A percentile compares a stretch with the other conserved stretches of the same genome.
Evolutionary conservation across 371 early-diverging fungal genomes (phyloP).

Genomic region (Racocetra persica): DNA sequence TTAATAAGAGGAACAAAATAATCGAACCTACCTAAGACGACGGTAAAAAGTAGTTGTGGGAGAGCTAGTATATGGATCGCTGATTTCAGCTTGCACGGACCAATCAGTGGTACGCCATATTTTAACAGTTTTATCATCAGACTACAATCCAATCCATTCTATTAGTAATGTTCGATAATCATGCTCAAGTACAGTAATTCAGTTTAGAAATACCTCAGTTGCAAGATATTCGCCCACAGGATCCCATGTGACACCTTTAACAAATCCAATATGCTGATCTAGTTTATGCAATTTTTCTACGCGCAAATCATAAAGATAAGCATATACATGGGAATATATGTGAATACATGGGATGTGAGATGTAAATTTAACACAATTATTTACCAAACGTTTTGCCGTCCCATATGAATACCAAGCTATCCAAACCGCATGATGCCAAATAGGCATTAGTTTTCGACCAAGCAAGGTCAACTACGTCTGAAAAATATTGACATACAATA

Average conservation of each 20-base stretch:
- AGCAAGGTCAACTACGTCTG: slow-evolving; percentile 91
- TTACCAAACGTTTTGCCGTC: slow-evolving; percentile 81
- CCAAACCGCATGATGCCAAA: slow-evolving; percentile 92
- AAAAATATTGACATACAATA: background rate
- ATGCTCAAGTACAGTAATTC: background rate
- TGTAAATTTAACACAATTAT: background rate
- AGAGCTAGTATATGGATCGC: slow-evolving; percentile 78
- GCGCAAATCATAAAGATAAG: background rate
- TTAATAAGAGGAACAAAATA: too few relatives aligned
- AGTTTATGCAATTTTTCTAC: slow-evolving; percentile 69
- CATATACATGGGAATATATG: background rate
- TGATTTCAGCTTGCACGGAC: slow-evolving; percentile 76
- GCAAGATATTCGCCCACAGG: slow-evolving; percentile 94
- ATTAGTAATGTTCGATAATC: slow-evolving; percentile 7
- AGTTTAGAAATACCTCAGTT: slow-evolving; percentile 70
- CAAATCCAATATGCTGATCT: slow-evolving; percentile 85
- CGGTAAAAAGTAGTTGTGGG: slow-evolving; percentile 88
- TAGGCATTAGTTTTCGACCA: slow-evolving; percentile 92
- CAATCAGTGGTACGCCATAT: slow-evolving; percentile 92
- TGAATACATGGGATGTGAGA: too few relatives aligned
- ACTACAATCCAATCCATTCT: slow-evolving; percentile 54
- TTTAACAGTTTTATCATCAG: slow-evolving; percentile 90
- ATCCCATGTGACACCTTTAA: slow-evolving; percentile 97
- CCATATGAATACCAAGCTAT: slow-evolving; percentile 88
- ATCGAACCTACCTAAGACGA: slow-evolving; percentile 68